Percentiles rank a stretch among this genome's conserved stretches.
Evolutionary conservation across 768 basidiomycete species (phyloP).

Genomic region (Suillus decipiens): DNA sequence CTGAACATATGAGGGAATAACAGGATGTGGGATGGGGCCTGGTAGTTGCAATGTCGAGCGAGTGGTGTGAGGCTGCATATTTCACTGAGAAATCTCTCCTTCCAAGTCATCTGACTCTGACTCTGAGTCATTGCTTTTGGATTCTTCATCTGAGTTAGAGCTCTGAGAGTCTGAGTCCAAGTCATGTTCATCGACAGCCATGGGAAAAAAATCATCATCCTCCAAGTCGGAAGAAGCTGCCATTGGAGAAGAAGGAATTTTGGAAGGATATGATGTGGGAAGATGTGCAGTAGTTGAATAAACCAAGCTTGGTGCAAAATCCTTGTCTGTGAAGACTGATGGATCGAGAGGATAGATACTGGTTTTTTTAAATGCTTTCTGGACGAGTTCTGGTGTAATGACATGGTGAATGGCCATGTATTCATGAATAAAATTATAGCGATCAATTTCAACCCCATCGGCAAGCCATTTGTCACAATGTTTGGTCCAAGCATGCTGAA

Average conservation of each 20-base stretch:
- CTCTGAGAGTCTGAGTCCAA: too few relatives aligned
- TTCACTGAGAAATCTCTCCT: too few relatives aligned
- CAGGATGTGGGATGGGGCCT: neutral
- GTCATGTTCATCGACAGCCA: neutral
- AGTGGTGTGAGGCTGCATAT: neutral
- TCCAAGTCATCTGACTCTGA: neutral
- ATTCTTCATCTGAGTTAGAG: too few relatives aligned
- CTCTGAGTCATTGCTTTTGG: neutral
- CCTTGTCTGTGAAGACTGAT: too few relatives aligned
- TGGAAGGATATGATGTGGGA: neutral
- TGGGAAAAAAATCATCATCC: neutral
- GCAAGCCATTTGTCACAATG: slow-evolving; percentile 20
- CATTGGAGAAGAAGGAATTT: neutral
- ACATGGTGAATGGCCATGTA: slow-evolving; percentile 24
- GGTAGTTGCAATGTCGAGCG: neutral
- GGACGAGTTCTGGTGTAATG: slow-evolving; percentile 27
- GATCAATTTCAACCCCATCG: slow-evolving; percentile 9
- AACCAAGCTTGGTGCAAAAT: neutral
- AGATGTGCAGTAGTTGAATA: neutral
- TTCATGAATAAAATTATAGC: slow-evolving; percentile 28
- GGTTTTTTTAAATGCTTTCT: slow-evolving; percentile 33
- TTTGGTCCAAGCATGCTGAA: slow-evolving; percentile 27
- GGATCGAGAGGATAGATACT: slow-evolving; percentile 35
- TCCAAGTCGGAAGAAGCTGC: too few relatives aligned
- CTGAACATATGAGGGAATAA: neutral